These are phyloP conservation scores for Stachybotrys elegans DNA, from an alignment of 2,329 filamentous ascomycete genomes.

Conservation along the genomic window DNA sequence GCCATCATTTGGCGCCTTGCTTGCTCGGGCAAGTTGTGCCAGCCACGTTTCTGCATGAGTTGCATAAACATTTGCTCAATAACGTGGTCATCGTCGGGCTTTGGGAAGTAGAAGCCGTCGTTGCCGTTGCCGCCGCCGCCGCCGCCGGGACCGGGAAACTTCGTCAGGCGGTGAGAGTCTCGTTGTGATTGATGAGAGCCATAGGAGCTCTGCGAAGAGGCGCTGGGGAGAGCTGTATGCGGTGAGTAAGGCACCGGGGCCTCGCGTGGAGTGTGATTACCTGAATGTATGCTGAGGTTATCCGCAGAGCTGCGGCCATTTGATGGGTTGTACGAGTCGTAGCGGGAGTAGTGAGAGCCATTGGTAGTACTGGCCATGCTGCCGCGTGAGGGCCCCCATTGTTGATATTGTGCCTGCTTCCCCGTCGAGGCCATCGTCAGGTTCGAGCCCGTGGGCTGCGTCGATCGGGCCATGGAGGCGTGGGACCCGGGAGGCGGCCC, in stretches of 20 bases:
- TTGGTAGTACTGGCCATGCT: constrained; percentile 49
- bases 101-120: constrained; percentile 58
- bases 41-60: constrained; percentile 95
- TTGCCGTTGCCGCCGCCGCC: constrained; percentile 30
- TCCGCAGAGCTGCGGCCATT: constrained; percentile 53
- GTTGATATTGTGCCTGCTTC: constrained; percentile 69
- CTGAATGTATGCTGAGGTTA: constrained; percentile 52
- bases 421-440: constrained; percentile 68
- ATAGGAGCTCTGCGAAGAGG: constrained; percentile 53
- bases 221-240: constrained; percentile 45
- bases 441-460: constrained; percentile 46
- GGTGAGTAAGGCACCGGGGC: constrained; percentile 23
- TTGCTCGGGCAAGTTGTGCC: constrained; percentile 94
- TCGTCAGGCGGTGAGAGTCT: constrained; percentile 54
- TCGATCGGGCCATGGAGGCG: constrained; percentile 58
- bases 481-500: constrained; percentile 47
- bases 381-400: constrained; percentile 58
- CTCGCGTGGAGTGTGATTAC: constrained; percentile 43
- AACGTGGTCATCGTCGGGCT: constrained; percentile 73
- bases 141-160: constrained; percentile 36
- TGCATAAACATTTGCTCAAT: constrained; percentile 89
- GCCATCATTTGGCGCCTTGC: constrained; percentile 93
- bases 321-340: constrained; percentile 58
- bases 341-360: constrained; percentile 52
- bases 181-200: constrained; percentile 42